Base-by-base conservation (phyloP, 2,329 filamentous ascomycete genomes). In the Coniella vitis region DNA sequence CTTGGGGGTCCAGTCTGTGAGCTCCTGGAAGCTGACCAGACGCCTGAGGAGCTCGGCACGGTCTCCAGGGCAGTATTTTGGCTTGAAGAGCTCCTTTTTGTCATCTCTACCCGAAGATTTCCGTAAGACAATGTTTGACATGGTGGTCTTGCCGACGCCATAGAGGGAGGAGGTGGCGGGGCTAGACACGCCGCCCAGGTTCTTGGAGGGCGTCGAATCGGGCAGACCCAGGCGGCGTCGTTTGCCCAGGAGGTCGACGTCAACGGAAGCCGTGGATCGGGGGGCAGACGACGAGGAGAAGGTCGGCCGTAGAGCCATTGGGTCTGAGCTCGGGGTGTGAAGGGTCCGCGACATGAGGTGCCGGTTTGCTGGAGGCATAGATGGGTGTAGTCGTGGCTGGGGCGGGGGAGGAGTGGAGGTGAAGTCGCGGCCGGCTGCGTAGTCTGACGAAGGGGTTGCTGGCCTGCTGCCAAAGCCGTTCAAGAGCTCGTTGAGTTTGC, bases 1-100 rank as follows among this genome's bases (percentile, higher is more conserved):
- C 64, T 97, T 97, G 0, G 88, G 86, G n/a, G 87, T 86, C 91
- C 91, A 98, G 63, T 86, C 80, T 47, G 89, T 93, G 41, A 97
- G 83, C 57, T 91, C 89, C 61, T 91, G 86, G 62, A 95, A 98
- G 0, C 89, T 94, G 52, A 85, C 85, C 22, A 98, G 73, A 20
- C 93, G 75, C 58, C 78, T 81, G 10, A 97, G 74, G 54, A 97
- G 90, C 57, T 88, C 82, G 35, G 83, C 81, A 46, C 93, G 86
- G 63, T 93, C 90, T 69, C 84, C 87, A 0, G 93, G 91, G 47
- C 87, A 86, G 69, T 93, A 97, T 59, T 85, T 88, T 1, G 87
- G 81, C 35, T 63, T 36, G 57, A 69, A 3, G 60, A 63, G 19
- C 60, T 49, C 47, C 34, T 63, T 31, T 54, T 57, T 51, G 32